A percentile compares a stretch with the other conserved stretches of the same genome.
Conservation (phyloP, 805 yeast genomes). For the Sugiyamaella smithiae region DNA sequence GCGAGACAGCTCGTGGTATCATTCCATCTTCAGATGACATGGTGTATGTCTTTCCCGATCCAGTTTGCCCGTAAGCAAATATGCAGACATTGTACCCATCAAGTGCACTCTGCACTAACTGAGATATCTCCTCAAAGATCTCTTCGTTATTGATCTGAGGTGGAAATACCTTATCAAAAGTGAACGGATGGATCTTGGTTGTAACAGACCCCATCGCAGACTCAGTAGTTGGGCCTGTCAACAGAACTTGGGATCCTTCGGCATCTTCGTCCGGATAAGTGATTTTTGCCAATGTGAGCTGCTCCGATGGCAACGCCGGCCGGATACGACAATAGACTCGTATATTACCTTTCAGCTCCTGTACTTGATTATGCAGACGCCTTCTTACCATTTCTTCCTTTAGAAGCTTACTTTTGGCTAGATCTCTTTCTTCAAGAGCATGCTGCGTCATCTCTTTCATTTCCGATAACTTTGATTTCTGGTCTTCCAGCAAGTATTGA, state of each 20-base stretch:
- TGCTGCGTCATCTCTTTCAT: constrained; percentile 22
- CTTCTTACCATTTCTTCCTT: constrained; percentile 59
- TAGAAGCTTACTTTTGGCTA: constrained; percentile 39
- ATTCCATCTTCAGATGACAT: constrained; percentile 82
- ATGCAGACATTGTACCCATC: constrained; percentile 93
- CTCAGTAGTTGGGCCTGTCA: constrained; percentile 26
- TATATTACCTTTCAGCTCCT: constrained; percentile 87
- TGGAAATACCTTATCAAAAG: constrained; percentile 76
- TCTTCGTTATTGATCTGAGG: constrained; percentile 51
- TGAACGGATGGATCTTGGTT: constrained; percentile 43
- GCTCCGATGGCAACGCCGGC: constrained; percentile 43
- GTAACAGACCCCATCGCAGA: constrained; percentile 24
- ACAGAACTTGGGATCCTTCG: constrained; percentile 27
- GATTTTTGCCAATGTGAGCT: constrained; percentile 32
- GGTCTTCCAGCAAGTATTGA: constrained; percentile 19
- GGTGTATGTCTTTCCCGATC: constrained; percentile 90
- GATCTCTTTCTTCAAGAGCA: constrained; percentile 34
- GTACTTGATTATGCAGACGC: constrained; percentile 65
- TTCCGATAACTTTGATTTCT: constrained; percentile 21
- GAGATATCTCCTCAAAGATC: constrained; percentile 81
- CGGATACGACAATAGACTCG: constrained; percentile 85
- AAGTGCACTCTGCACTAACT: constrained; percentile 76
- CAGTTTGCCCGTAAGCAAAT: constrained; percentile 97
- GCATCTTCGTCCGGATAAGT: constrained; percentile 31
- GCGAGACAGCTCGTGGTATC: constrained; percentile 70